Evolutionary conservation across 306 rosid genomes (phyloP).

Genomic region (Cucurbita ficifolia): DNA sequence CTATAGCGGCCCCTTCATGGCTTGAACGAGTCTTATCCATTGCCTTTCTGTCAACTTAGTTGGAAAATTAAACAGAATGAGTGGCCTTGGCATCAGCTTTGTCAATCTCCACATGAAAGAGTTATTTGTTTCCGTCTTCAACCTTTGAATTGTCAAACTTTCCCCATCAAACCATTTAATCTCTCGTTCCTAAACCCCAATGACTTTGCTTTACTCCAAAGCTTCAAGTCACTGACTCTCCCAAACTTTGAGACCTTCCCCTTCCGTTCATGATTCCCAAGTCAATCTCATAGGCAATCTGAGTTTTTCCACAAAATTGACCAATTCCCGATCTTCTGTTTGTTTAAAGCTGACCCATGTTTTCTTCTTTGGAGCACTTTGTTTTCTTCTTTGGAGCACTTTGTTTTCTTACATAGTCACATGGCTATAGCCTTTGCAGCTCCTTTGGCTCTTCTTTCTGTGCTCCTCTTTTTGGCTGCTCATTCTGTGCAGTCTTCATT

Average conservation of each 20-base stretch:
- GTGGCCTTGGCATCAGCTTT: not conserved
- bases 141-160: not conserved
- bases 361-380: not conserved
- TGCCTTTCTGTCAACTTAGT: not conserved
- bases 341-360: conserved; percentile 1
- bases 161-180: not conserved
- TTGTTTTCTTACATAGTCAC: not conserved
- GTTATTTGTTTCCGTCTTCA: not conserved
- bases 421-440: conserved; percentile 21
- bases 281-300: not conserved
- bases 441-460: conserved; percentile 16
- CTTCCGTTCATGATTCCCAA: not conserved
- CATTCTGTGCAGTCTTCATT: conserved; percentile 8
- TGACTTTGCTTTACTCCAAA: not conserved
- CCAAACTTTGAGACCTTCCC: not conserved
- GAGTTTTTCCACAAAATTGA: not conserved
- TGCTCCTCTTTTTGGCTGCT: conserved; percentile 6
- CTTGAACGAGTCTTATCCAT: not conserved
- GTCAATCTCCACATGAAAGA: not conserved
- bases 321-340: not conserved
- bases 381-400: not conserved
- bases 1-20: not conserved
- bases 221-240: not conserved
- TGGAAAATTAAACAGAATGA: not conserved
- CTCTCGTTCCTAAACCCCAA: not conserved